These are phyloP conservation scores for Aspergillus fructus DNA, from an alignment of 2,329 filamentous ascomycete genomes.

Conservation along the genomic window DNA sequence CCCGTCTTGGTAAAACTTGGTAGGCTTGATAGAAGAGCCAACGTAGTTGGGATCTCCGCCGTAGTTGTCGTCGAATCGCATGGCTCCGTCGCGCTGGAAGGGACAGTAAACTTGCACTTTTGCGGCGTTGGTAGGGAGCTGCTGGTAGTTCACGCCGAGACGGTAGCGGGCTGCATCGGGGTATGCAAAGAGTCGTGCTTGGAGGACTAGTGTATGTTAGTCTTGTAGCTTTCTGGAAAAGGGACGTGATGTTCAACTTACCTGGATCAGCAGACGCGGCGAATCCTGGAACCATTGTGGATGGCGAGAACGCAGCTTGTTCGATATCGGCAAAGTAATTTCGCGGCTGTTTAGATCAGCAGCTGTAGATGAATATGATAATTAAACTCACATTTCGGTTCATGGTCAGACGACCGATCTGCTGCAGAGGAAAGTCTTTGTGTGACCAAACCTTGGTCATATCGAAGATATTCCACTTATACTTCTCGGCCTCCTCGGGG, in stretches of 20 bases:
- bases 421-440: not conserved
- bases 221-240: too few relatives aligned
- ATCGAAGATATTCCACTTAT: not conserved
- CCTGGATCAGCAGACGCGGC: constrained; percentile 62
- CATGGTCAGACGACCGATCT: not conserved
- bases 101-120: not conserved
- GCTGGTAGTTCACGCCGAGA: constrained; percentile 44
- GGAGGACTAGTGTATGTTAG: constrained; percentile 46
- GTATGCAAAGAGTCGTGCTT: constrained; percentile 62
- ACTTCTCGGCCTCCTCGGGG: constrained; percentile 28
- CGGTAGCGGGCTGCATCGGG: constrained; percentile 52
- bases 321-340: constrained; percentile 69
- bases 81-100: not conserved
- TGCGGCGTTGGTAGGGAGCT: constrained; percentile 40
- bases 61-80: not conserved
- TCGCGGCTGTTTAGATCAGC: constrained; percentile 28
- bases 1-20: constrained; percentile 25
- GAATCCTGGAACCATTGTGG: constrained; percentile 63
- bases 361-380: not conserved
- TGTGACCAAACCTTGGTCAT: constrained; percentile 46
- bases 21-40: constrained; percentile 29
- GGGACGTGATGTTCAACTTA: not conserved
- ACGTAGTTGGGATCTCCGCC: constrained; percentile 53
- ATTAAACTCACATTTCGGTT: not conserved
- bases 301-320: constrained; percentile 66